A percentile compares a stretch with the other conserved stretches of the same genome.
Evolutionary conservation across 306 rosid genomes (phyloP).

Genomic region (Corylus americana): DNA sequence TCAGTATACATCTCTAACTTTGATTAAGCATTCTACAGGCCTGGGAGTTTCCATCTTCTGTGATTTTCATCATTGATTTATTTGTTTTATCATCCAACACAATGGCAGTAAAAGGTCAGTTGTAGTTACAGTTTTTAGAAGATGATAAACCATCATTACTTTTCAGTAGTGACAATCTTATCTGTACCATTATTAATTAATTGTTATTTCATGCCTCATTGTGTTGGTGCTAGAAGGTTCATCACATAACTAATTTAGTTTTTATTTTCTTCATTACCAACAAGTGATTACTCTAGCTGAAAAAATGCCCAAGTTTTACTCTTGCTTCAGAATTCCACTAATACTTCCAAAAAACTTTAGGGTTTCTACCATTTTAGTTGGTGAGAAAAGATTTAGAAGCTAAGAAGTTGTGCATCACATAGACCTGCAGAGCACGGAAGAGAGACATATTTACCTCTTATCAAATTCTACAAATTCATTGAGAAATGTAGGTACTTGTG

Average conservation of each 20-base stretch:
- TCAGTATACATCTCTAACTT: slow-evolving; percentile 26
- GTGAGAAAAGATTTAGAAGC: neutral
- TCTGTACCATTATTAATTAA: neutral
- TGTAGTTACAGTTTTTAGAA: slow-evolving; percentile 4
- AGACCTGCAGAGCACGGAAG: neutral
- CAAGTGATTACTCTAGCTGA: neutral
- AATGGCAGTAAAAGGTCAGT: slow-evolving; percentile 78
- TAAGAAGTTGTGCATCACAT: neutral
- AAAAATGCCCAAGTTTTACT: neutral
- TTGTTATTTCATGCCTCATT: neutral
- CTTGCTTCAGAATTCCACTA: neutral
- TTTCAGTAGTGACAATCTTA: neutral
- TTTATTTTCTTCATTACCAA: neutral
- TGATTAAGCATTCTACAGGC: slow-evolving; percentile 49
- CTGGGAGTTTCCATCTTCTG: slow-evolving; percentile 88
- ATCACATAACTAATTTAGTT: neutral
- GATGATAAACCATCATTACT: neutral
- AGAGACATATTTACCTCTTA: too few relatives aligned
- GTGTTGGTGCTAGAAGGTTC: neutral
- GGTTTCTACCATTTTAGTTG: neutral
- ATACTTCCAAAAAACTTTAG: neutral
- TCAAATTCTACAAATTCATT: too few relatives aligned
- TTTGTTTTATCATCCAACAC: slow-evolving; percentile 81
- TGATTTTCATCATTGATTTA: slow-evolving; percentile 69
- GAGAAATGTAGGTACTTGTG: too few relatives aligned